Base-by-base conservation (phyloP, 2,329 filamentous ascomycete species). In the Exophiala bonariae region DNA sequence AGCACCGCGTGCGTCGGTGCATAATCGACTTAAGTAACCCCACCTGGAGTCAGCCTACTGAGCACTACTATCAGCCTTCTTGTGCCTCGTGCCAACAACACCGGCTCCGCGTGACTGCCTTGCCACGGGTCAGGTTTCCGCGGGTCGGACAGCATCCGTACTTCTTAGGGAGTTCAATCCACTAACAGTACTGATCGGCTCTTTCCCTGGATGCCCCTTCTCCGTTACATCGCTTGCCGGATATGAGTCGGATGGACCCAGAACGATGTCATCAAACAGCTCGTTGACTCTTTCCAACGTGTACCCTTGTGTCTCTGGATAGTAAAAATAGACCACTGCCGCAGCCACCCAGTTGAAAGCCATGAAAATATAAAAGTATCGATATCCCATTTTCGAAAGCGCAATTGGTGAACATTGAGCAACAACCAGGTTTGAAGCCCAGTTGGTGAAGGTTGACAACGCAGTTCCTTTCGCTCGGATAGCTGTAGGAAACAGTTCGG, bases 331-430 rank as follows among this genome's bases (percentile, higher is more conserved):
- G 35, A 63, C 56, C 11, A 66, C 11, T 3, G 62, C 14, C 17
- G 67, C 64, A 3, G 67, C 73, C 13, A 66, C 64, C 58, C 75
- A 64, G 49, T 76, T 77, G 58, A 77, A 75, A 5, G 69, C 74
- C 33, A 70, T 68, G 57, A 76, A 76, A 10, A 70, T 63, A 55
- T 75, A 76, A 35, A 75, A 79, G 57, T 77, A 80, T 16, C 64
- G 60, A 52, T 76, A 78, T 0, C 68, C 70, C 14, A 77, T 61
- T 1, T 54, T 59, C 0, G 62, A 63, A 3, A 75, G 61, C 0
- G 72, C 74, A 19, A 66, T 64, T 0, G 75, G 76, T 3, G 69
- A 71, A 50, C 75, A 76, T 47, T 78, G 74, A 5, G 71, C 70
- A 47, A 79, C 75, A 16, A 78, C 60, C 3, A 78, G 61, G 49